A percentile compares a stretch with the other conserved stretches of the same genome.
Evolutionary conservation across 2,329 filamentous ascomycete species (phyloP).

Genomic region (Ophiostoma angusticollis): DNA sequence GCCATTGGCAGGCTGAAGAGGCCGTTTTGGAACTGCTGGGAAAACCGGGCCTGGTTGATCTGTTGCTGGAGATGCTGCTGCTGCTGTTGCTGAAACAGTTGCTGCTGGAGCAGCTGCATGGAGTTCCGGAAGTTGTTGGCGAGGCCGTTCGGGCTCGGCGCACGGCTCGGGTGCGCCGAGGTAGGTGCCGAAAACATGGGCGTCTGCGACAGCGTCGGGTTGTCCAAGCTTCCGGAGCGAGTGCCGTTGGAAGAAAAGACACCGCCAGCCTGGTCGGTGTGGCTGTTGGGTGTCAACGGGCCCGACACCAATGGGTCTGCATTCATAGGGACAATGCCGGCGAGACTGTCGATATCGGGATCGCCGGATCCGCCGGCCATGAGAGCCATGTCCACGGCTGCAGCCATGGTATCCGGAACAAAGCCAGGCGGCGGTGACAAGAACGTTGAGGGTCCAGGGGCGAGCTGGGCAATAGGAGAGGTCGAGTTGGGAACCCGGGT

Average conservation of each 20-base stretch:
- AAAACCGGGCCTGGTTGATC: constrained; percentile 26
- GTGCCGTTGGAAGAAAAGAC: constrained; percentile 44
- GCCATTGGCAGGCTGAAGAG: constrained; percentile 38
- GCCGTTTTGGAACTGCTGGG: constrained; percentile 33
- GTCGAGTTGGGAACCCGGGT: constrained; percentile 22
- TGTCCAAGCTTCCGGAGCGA: constrained; percentile 53
- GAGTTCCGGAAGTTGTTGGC: constrained; percentile 43
- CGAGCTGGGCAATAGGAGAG: constrained; percentile 38
- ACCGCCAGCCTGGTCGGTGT: constrained; percentile 42
- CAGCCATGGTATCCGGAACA: constrained; percentile 13
- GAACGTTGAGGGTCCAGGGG: constrained; percentile 33
- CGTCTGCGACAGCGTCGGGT: constrained; percentile 42
- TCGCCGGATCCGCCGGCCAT: constrained; percentile 12
- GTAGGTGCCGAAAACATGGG: constrained; percentile 55
- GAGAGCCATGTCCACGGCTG: constrained; percentile 14
- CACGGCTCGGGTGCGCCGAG: constrained; percentile 63
- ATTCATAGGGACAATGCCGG: constrained; percentile 12
- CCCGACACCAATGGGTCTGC: constrained; percentile 21
- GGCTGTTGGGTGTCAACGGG: constrained; percentile 54
- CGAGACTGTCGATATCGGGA: constrained; percentile 13
- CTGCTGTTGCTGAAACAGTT: constrained; percentile 22
- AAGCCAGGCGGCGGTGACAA: constrained; percentile 20
- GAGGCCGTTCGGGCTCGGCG: constrained; percentile 54
- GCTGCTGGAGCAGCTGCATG: constrained; percentile 28
- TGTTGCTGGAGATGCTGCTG: constrained; percentile 20